Evolutionary conservation across 2,329 filamentous ascomycete genomes (phyloP), one percentile per base, ranked within the genome.

Genomic region (Fusarium circinatum): DNA sequence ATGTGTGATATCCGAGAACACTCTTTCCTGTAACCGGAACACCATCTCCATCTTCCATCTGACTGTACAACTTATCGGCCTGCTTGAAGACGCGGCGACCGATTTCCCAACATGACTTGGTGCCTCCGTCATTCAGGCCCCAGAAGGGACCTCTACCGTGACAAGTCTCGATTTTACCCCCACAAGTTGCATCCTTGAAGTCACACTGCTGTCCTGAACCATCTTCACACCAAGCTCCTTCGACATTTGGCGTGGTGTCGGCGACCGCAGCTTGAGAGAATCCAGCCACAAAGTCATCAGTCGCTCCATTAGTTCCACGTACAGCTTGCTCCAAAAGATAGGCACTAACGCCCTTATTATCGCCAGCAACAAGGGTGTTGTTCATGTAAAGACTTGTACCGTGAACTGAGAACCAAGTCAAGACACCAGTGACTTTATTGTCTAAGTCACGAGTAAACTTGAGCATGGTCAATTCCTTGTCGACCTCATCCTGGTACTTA

Each of bases 391-490:
- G 63, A 7, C 65, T 68, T 4, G 62, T 68, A 0, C 65, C 65
- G 4, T 68, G 65, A 0, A 68, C 45, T 0, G 65, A 68, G 4
- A 61, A 56, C 65, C 65, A 68, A 1, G 62, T 68, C 2, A 68
- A 12, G 0, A 68, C 62, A 1, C 62, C 65, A 0, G 62, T 24
- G 2, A 60, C 44, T 2, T 67, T 68, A 2, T 47, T 28, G 8
- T 68, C 65, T 1, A 18, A 9, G 22, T 61, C 45, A 3, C 65
- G 62, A 0, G 52, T 68, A 13, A 68, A 68, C 2, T 38, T 68
- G 4, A 68, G 45, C 65, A 68, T 68, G 4, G 65, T 68, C 10
- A 68, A 24, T 20, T 68, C 65, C 10, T 68, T 68, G 3, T 68
- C 65, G 1, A 68, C 65, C 0, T 68, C 65, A 8, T 68, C 65